These are phyloP conservation scores for Pseudogymnoascus sp. DNA, from an alignment of 2,329 filamentous ascomycete genomes.

Conservation along the genomic window DNA sequence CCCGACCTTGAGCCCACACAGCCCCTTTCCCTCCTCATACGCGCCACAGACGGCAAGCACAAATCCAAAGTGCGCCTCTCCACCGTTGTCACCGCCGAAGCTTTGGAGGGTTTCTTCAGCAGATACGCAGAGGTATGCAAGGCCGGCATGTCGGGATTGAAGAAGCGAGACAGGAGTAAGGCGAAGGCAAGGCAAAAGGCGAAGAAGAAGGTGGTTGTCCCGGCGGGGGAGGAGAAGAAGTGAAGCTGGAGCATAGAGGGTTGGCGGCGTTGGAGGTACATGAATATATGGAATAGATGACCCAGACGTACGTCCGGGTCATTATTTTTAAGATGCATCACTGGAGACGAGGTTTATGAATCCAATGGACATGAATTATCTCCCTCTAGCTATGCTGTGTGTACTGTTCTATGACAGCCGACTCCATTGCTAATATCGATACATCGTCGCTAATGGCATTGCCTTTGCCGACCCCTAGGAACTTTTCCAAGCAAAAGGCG, in stretches of 20 bases:
- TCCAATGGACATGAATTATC: background rate
- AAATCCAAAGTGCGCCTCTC: constrained; percentile 66
- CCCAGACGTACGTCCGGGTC: background rate
- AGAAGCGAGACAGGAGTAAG: constrained; percentile 88
- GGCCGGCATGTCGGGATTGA: constrained; percentile 75
- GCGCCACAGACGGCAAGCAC: constrained; percentile 70
- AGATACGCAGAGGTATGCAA: constrained; percentile 90
- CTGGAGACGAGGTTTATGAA: background rate
- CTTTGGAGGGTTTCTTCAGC: constrained; percentile 71
- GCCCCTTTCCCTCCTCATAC: constrained; percentile 67
- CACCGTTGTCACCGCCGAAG: constrained; percentile 69
- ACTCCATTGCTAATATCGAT: background rate
- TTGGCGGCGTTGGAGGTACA: constrained; percentile 1
- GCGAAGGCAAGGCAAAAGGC: constrained; percentile 71
- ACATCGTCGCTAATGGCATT: background rate
- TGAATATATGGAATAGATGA: background rate
- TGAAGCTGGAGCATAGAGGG: background rate
- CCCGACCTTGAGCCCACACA: constrained; percentile 50
- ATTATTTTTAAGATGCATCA: background rate
- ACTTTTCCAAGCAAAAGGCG: background rate
- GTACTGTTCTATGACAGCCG: background rate
- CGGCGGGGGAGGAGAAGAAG: constrained; percentile 21
- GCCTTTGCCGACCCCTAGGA: no score
- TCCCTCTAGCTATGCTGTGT: background rate
- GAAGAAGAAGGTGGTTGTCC: constrained; percentile 33